Base-by-base conservation (phyloP, 2,329 filamentous ascomycete genomes). In the Thielaviopsis punctulata region DNA sequence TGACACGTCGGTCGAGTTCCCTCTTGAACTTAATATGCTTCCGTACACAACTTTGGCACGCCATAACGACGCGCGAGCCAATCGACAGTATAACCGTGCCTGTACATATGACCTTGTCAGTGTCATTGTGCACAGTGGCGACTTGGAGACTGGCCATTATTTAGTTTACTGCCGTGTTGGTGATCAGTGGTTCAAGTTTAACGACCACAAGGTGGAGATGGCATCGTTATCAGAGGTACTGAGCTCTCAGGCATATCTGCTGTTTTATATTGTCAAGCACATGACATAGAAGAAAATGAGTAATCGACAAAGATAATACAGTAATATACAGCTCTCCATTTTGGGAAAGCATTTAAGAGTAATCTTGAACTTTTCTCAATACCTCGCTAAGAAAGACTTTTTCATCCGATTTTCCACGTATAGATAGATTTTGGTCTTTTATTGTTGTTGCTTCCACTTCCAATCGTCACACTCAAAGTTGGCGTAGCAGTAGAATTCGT, bases 151-250 rank as follows among this genome's bases (percentile, higher is more conserved):
- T 1, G 90, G 89, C 15, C 88, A 95, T 63, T 95, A 94, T 62
- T 80, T 89, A 53, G 86, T 83, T n/a, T 95, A 93, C 64, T 88
- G 85, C 55, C 73, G 86, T 46, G 83, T 90, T 55, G 84, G 82
- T 4, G 83, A 86, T 52, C 78, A 84, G 75, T 96, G 90, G 90
- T 94, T 95, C 65, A 80, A 86, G 52, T 95, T 95, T 67, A 93
- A 96, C 62, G 90, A 96, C 63, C 89, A 92, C 64, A 88, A 87
- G 63, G 90, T 96, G 22, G 86, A 89, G 56, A 63, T 89, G 52
- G 90, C 86, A 2, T 79, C 79, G 46, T 83, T 92, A 62, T 84
- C 84, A 4, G 86, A 95, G 55, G 90, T 96, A 2, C 72, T 96
- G 43, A 77, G 76, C 25, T 86, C 86, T 13, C 82, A 95, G 64